Evolutionary conservation across 257 asterid species (phyloP).

Genomic region (Solanum chiquidenum): DNA sequence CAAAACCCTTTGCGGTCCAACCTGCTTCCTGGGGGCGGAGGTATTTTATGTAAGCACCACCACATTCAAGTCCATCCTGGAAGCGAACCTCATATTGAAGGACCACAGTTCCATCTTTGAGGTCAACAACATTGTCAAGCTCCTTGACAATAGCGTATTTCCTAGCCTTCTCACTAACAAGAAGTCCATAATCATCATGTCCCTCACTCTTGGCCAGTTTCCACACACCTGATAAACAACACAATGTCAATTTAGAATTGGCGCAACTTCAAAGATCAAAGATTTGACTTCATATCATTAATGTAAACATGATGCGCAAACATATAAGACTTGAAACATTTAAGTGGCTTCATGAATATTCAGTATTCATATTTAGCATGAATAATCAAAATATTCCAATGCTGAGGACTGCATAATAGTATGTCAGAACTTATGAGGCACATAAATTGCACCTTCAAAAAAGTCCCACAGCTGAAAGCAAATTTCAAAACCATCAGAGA

Average conservation of each 20-base stretch:
- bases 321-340: background rate
- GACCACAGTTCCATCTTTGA: slow-evolving; percentile 62
- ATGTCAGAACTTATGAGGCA: background rate
- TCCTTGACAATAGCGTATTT: slow-evolving; percentile 87
- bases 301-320: background rate
- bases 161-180: slow-evolving; percentile 78
- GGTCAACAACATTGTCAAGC: slow-evolving; percentile 49
- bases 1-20: slow-evolving; percentile 75
- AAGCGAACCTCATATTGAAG: slow-evolving; percentile 91
- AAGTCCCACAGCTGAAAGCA: background rate
- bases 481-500: background rate
- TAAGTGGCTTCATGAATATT: background rate
- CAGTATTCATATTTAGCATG: too few species aligned
- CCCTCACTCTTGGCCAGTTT: slow-evolving; percentile 88
- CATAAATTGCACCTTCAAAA: background rate
- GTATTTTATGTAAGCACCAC: slow-evolving; percentile 91
- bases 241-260: background rate
- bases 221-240: slow-evolving; percentile 66
- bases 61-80: slow-evolving; percentile 92
- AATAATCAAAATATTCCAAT: background rate
- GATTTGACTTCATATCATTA: background rate
- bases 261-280: background rate
- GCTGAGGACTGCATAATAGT: background rate
- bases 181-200: slow-evolving; percentile 90
- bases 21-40: slow-evolving; percentile 92